Evolutionary conservation across 2,329 filamentous ascomycete genomes (phyloP).

Genomic region (Fusarium compactum): DNA sequence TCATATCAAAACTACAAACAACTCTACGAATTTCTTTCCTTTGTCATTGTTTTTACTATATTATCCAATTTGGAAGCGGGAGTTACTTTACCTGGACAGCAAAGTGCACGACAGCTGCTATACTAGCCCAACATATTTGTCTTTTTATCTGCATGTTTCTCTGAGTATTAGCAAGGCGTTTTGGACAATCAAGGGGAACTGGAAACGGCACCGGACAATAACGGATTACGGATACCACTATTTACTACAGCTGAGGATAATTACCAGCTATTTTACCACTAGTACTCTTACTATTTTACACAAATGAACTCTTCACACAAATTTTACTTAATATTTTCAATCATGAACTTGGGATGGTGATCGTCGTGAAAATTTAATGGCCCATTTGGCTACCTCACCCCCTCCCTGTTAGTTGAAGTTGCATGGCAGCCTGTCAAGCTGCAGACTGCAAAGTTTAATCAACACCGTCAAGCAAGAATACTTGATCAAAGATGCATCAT

Average conservation of each 20-base stretch:
- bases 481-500: not conserved
- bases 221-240: slow-evolving; percentile 34
- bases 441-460: not conserved
- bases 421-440: slow-evolving; percentile 3
- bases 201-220: slow-evolving; percentile 23
- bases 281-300: slow-evolving; percentile 31
- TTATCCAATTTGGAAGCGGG: slow-evolving; percentile 12
- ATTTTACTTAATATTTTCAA: not conserved
- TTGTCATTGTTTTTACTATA: slow-evolving; percentile 4
- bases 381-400: not conserved
- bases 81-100: slow-evolving; percentile 14
- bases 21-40: slow-evolving; percentile 16
- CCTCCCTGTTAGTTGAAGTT: not conserved
- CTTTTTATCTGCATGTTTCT: slow-evolving; percentile 10
- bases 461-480: slow-evolving; percentile 3
- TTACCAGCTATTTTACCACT: slow-evolving; percentile 27
- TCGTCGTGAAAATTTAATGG: slow-evolving; percentile 10
- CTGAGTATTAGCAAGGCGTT: slow-evolving; percentile 40
- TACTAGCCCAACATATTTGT: slow-evolving; percentile 20
- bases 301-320: slow-evolving; percentile 17
- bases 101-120: slow-evolving; percentile 22
- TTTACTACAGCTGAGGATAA: slow-evolving; percentile 24
- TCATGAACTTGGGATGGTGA: slow-evolving; percentile 8
- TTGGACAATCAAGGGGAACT: slow-evolving; percentile 13
- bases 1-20: not conserved